Base-by-base conservation (phyloP, 805 yeast species). In the Saccharomycodes ludwigii region DNA sequence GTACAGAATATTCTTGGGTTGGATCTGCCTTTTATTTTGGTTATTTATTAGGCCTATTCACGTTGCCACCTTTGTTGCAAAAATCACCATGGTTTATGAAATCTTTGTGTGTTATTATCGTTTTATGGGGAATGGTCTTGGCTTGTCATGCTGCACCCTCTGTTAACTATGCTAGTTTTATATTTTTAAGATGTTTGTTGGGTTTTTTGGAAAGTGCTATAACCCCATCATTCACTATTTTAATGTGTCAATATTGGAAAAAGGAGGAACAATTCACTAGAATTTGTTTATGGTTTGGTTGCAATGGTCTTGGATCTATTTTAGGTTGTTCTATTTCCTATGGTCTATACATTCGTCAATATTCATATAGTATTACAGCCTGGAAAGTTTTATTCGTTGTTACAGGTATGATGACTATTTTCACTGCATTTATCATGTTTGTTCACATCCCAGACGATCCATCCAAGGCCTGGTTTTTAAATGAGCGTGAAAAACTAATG, bases 11-110 rank as follows among this genome's bases (percentile, higher is more conserved):
- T 43, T 50, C 70, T 30, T 69, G 79, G 75, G 53, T 66, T 11
- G 71, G 76, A n/a, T 62, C 76, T 1, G 64, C 71, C 6, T 75
- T 74, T 41, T 74, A 73, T 44, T 48, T 78, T 24, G 86, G 85
- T 3, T 79, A 76, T 46, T 49, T 78, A 30, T 58, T 56, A 9
- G 49, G 52, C 12, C 49, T 46, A 31, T 29, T 46, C 15, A 35
- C 48, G 15, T 48, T 49, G 24, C 70, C 74, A 4, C 62, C 68
- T 3, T 49, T 61, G 7, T 44, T 56, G 29, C 85, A 78, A 48
- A 60, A 58, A 33, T 65, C 72, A 31, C 78, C 76, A 3, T 37
- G 45, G 24, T 60, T 77, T 39, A 64, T 73, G 4, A 71, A 68
- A 40, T 52, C 71, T 4, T 58, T 67, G 3, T 56, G 70, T 7